Percentiles rank a stretch among this genome's conserved stretches.
Evolutionary conservation across 2,329 filamentous ascomycete genomes (phyloP).

Genomic region (Alternaria infectoria): DNA sequence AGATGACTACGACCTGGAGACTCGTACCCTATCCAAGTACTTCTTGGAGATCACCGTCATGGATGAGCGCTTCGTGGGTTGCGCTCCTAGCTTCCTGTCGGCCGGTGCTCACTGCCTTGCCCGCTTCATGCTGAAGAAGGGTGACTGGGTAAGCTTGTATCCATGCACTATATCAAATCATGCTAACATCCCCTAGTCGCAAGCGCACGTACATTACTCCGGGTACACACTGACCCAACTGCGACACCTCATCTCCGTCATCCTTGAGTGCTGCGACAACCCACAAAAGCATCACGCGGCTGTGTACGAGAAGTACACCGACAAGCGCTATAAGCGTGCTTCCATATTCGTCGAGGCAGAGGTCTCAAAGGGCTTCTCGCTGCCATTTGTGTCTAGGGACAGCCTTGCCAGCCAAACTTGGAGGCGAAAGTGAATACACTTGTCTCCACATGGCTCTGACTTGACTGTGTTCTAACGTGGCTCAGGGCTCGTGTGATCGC

Average conservation of each 20-base stretch:
- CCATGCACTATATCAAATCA: neutral
- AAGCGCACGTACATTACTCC: constrained; percentile 87
- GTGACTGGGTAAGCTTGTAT: constrained; percentile 77
- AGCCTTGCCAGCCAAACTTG: constrained; percentile 45
- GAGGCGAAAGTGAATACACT: constrained; percentile 48
- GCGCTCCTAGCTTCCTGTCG: constrained; percentile 86
- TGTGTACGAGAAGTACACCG: constrained; percentile 90
- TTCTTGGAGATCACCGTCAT: constrained; percentile 96
- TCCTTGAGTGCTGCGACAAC: constrained; percentile 86
- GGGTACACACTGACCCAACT: constrained; percentile 90
- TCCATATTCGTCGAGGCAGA: constrained; percentile 80
- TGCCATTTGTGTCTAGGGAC: constrained; percentile 51
- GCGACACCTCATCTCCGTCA: constrained; percentile 74
- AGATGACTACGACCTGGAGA: constrained; percentile 96
- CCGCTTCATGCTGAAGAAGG: constrained; percentile 86
- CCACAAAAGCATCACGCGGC: constrained; percentile 82
- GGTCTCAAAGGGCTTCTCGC: constrained; percentile 66
- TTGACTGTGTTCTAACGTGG: constrained; percentile 34
- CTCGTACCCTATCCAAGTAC: constrained; percentile 94
- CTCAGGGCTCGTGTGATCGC: constrained; percentile 29
- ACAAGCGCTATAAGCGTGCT: constrained; percentile 85
- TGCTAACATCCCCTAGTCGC: constrained; percentile 64
- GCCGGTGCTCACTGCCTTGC: constrained; percentile 93
- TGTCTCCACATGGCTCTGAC: constrained; percentile 23
- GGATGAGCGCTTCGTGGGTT: constrained; percentile 96